Evolutionary conservation across 805 yeast species (phyloP).

Genomic region (Nakazawaea ernobii): DNA sequence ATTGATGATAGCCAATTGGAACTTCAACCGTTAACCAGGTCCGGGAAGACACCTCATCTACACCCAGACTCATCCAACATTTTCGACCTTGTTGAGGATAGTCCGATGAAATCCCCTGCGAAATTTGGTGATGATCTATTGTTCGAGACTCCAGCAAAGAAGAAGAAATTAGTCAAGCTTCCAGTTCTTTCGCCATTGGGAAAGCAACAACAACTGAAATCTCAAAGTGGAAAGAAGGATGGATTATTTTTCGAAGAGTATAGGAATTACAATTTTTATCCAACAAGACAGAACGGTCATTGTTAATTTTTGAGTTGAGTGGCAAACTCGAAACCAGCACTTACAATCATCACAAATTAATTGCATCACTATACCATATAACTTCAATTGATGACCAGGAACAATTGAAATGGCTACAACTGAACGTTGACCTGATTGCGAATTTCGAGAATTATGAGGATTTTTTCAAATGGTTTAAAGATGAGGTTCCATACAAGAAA

Average conservation of each 20-base stretch:
- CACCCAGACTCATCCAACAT: neutral
- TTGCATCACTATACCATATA: slow-evolving; percentile 11
- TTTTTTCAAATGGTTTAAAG: slow-evolving; percentile 15
- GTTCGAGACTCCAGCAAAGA: neutral
- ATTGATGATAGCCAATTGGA: neutral
- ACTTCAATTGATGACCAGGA: slow-evolving; percentile 11
- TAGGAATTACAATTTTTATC: slow-evolving; percentile 7
- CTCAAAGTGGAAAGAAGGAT: neutral
- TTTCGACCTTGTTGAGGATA: neutral
- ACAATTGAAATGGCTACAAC: slow-evolving; percentile 16
- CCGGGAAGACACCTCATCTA: neutral
- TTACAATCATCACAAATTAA: slow-evolving; percentile 10
- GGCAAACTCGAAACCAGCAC: slow-evolving; percentile 6
- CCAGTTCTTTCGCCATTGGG: neutral
- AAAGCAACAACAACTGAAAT: neutral
- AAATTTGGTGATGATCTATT: neutral
- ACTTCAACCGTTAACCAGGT: neutral
- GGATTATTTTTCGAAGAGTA: neutral
- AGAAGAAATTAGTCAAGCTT: neutral
- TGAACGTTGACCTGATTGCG: slow-evolving; percentile 8
- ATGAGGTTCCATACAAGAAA: slow-evolving; percentile 5
- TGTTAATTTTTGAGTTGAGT: slow-evolving; percentile 10
- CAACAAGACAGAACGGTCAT: slow-evolving; percentile 5
- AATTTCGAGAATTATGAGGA: slow-evolving; percentile 11
- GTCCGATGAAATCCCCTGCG: slow-evolving; percentile 5